Base-by-base conservation (phyloP, 805 yeast species). In the Myxozyma monticola region DNA sequence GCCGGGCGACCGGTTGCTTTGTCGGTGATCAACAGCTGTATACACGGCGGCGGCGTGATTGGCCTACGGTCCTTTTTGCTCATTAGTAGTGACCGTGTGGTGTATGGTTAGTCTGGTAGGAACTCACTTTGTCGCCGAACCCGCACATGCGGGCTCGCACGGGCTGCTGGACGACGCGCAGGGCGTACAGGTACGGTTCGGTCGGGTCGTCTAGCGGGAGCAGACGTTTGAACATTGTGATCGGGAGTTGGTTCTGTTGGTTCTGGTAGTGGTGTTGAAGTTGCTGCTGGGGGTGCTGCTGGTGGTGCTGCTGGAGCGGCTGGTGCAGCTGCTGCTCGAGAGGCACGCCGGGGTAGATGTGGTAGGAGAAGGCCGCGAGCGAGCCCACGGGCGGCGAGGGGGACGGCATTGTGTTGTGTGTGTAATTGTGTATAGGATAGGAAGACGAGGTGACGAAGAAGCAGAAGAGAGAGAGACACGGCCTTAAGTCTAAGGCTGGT, bases 71-170 rank as follows among this genome's bases (percentile, higher is more conserved):
- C 68, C 57, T 54, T 28, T 2, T 9, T 12, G 26, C 15, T 37
- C 9, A 24, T 21, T 15, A 26, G 28, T 14, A 26, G 29, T 17
- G 9, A 5, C n/a, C n/a, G n/a, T n/a, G n/a, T n/a, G n/a, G n/a
- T n/a, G n/a, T n/a, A n/a, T n/a, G 17, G 18, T 17, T 8, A 40
- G 15, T 8, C 6, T 8, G 12, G 22, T 2, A 12, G 15, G 22
- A 20, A 24, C 71, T 38, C 67, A 69, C 47, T 37, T 65, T 65
- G 48, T 73, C 77, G 12, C 76, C 76, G 20, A 73, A 64, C 0
- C 77, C 77, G 56, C 77, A 73, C 76, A 73, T 73, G 26, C 77
- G 68, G 0, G 76, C 76, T 42, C 76, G 61, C 12, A 71, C 65
- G 1, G 77, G 77, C 50, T 73, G 74, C 48, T 73, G 77, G 24